phyloP scores from a whole-genome alignment of 495 filamentous ascomycete species.

The Thermothielavioides terrestris region DNA sequence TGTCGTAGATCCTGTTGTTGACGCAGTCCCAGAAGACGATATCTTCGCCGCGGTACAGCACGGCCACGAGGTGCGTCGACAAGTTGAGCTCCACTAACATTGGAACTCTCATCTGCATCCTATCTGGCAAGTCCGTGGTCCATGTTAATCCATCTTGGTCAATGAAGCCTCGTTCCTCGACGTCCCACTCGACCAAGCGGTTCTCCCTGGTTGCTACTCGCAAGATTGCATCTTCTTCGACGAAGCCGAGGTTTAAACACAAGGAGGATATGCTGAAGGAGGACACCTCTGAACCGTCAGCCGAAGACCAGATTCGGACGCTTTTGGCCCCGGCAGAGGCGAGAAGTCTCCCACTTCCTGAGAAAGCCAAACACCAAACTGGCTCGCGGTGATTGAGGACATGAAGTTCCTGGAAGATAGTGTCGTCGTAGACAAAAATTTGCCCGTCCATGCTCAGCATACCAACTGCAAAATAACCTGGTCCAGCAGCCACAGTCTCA shows the following conservation, averaged over 20 bases:
- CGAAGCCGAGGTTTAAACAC: slow-evolving; percentile 13
- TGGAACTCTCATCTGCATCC: slow-evolving; percentile 9
- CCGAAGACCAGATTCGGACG: slow-evolving; percentile 20
- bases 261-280: slow-evolving; percentile 9
- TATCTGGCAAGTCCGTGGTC: slow-evolving; percentile 15
- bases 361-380: slow-evolving; percentile 12
- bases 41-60: background rate
- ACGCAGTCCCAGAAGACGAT: background rate
- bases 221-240: slow-evolving; percentile 16
- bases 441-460: background rate
- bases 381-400: slow-evolving; percentile 16
- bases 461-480: background rate
- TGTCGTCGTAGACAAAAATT: slow-evolving; percentile 16
- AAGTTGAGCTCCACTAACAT: slow-evolving; percentile 11
- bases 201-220: slow-evolving; percentile 16
- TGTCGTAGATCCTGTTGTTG: background rate
- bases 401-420: slow-evolving; percentile 9
- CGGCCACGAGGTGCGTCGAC: slow-evolving; percentile 18
- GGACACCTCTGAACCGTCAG: slow-evolving; percentile 9
- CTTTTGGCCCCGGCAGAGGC: slow-evolving; percentile 11
- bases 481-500: background rate
- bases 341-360: slow-evolving; percentile 9
- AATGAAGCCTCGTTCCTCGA: slow-evolving; percentile 2
- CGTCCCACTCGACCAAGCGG: slow-evolving; percentile 18
- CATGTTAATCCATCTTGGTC: slow-evolving; percentile 14